Evolutionary conservation across 2,329 filamentous ascomycete species (phyloP).

Genomic region (Xylariaceae sp.): DNA sequence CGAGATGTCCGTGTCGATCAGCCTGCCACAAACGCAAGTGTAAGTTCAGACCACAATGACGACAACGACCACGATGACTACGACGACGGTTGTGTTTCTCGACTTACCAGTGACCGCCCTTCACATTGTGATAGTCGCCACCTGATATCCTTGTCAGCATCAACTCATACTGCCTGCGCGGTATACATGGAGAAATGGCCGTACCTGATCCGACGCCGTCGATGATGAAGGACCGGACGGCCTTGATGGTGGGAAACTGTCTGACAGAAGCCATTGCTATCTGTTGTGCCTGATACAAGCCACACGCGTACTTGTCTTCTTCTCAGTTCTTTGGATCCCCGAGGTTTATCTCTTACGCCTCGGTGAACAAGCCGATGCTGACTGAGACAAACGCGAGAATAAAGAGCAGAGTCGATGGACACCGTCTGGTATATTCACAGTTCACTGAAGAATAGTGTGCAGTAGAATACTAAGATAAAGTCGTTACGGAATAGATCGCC

Average conservation of each 20-base stretch:
- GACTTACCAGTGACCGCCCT: conserved; percentile 61
- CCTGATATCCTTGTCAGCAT: conserved; percentile 40
- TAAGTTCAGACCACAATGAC: background rate
- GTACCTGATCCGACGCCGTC: conserved; percentile 51
- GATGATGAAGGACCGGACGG: conserved; percentile 67
- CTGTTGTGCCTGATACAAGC: background rate
- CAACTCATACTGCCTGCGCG: background rate
- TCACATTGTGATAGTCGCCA: conserved; percentile 90
- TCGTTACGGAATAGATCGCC: no score
- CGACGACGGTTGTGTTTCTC: background rate
- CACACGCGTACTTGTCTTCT: background rate
- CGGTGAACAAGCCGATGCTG: no score
- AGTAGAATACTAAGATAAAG: no score
- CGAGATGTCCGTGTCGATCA: conserved; percentile 87
- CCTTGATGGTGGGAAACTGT: conserved; percentile 69
- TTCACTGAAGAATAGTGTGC: no score
- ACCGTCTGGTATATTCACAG: background rate
- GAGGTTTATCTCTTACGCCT: no score
- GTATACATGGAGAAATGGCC: background rate
- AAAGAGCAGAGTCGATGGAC: background rate
- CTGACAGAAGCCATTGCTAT: conserved; percentile 44
- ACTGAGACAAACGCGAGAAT: no score
- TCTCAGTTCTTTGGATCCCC: no score
- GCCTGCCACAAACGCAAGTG: conserved; percentile 51
- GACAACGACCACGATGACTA: no score